Evolutionary conservation across 495 filamentous ascomycete genomes (phyloP).

Genomic region (Parachaetomium inaequale): DNA sequence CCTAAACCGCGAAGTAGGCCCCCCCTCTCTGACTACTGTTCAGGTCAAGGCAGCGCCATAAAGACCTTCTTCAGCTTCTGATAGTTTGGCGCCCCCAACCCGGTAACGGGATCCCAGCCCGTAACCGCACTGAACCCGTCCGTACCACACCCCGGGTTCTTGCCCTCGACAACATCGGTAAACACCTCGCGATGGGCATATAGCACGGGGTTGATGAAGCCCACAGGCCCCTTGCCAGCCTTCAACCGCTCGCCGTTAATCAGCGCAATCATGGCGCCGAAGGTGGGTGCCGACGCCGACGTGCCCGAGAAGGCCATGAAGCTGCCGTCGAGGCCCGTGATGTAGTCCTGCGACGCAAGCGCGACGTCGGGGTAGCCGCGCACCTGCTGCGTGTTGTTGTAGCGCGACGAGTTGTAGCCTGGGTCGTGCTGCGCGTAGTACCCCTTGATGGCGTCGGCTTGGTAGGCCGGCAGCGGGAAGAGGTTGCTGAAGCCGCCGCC

Average conservation of each 20-base stretch:
- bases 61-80: constrained; percentile 45
- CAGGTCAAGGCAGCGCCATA: constrained; percentile 18
- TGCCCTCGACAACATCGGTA: constrained; percentile 49
- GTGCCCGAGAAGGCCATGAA: constrained; percentile 16
- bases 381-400: constrained; percentile 19
- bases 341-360: constrained; percentile 9
- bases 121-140: constrained; percentile 47
- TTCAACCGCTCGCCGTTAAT: constrained; percentile 50
- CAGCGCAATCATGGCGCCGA: constrained; percentile 20
- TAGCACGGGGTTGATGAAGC: constrained; percentile 52
- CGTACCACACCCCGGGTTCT: constrained; percentile 47
- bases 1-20: too few relatives aligned
- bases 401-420: constrained; percentile 16
- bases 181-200: constrained; percentile 48
- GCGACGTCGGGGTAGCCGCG: constrained; percentile 23
- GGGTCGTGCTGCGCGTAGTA: constrained; percentile 28
- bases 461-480: constrained; percentile 28
- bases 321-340: constrained; percentile 14
- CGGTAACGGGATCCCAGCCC: constrained; percentile 55
- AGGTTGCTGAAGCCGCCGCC: constrained; percentile 51
- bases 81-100: constrained; percentile 54
- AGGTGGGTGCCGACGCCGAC: constrained; percentile 13
- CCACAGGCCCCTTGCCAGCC: constrained; percentile 46
- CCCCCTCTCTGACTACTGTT: too few relatives aligned
- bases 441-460: constrained; percentile 22